A percentile compares a stretch with the other conserved stretches of the same genome.
Conservation (phyloP, 106 monocot genomes). For the Phalaenopsis aphrodite region DNA sequence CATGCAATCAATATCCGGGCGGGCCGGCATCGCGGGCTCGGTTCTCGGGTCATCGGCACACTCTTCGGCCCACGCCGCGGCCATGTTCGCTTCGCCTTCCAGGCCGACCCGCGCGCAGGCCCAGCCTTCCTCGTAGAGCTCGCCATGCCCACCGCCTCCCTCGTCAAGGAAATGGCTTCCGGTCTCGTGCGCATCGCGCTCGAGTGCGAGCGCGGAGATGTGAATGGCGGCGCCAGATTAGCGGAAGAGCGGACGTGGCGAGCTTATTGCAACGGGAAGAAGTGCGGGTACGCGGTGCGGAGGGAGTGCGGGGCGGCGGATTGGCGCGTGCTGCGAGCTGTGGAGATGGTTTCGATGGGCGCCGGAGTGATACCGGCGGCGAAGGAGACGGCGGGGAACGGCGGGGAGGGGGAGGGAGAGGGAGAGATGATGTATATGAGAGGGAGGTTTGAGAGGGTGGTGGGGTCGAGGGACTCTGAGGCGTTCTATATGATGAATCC, state of each 20-base stretch:
- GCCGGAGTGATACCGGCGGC: slow-evolving; percentile 39
- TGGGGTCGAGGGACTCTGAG: slow-evolving; percentile 57
- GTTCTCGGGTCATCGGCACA: slow-evolving; percentile 6
- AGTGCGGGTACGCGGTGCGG: slow-evolving; percentile 31
- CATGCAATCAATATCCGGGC: neutral
- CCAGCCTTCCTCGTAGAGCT: slow-evolving; percentile 34
- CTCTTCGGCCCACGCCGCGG: slow-evolving; percentile 12
- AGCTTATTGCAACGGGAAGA: slow-evolving; percentile 39
- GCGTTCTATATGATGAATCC: slow-evolving; percentile 70
- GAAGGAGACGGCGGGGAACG: neutral
- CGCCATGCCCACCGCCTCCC: slow-evolving; percentile 29
- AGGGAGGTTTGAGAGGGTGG: slow-evolving; percentile 55
- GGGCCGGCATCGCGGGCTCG: neutral
- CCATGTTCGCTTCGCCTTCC: slow-evolving; percentile 16
- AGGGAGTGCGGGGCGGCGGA: slow-evolving; percentile 21
- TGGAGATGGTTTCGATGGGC: slow-evolving; percentile 50
- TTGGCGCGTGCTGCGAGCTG: slow-evolving; percentile 31
- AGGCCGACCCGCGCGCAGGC: neutral
- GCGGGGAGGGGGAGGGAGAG: slow-evolving; percentile 1
- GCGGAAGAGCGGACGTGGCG: slow-evolving; percentile 23
- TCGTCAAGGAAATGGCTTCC: slow-evolving; percentile 51
- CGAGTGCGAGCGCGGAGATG: slow-evolving; percentile 8
- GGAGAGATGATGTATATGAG: slow-evolving; percentile 64
- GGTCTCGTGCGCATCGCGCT: slow-evolving; percentile 53
- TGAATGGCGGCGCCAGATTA: neutral